phyloP scores from a whole-genome alignment of 1,284 basidiomycete species.

The Leucoagaricus sp. region DNA sequence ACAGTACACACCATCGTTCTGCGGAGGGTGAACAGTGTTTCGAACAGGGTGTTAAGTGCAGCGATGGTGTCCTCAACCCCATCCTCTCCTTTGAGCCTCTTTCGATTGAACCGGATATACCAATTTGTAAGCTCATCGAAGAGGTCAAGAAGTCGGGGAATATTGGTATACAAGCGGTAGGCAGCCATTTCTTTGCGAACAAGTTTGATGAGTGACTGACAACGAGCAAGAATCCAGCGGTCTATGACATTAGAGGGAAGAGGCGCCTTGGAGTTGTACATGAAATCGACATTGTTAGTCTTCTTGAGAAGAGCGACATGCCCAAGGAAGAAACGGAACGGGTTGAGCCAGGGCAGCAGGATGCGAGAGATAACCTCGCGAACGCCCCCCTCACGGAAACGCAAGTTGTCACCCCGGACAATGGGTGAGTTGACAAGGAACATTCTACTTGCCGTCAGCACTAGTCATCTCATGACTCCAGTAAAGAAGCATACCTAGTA shows the following conservation, averaged over 20 bases:
- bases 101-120: conserved; percentile 99
- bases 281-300: conserved; percentile 79
- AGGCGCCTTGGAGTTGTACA: conserved; percentile 86
- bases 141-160: conserved; percentile 90
- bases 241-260: conserved; percentile 96
- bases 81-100: conserved; percentile 94
- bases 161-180: conserved; percentile 98
- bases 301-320: conserved; percentile 91
- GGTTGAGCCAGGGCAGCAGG: conserved; percentile 98
- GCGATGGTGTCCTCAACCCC: conserved; percentile 86
- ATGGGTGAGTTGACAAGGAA: conserved; percentile 99
- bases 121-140: conserved; percentile 98
- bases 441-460: conserved; percentile 54
- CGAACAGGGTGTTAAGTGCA: conserved; percentile 96
- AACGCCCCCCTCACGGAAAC: conserved; percentile 98
- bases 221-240: conserved; percentile 95
- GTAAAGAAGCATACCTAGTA: conserved; percentile 61
- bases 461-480: background rate
- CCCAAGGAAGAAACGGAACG: conserved; percentile 99
- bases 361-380: conserved; percentile 95
- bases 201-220: conserved; percentile 93
- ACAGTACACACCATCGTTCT: conserved; percentile 80
- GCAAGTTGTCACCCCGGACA: conserved; percentile 95
- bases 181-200: conserved; percentile 96
- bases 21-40: conserved; percentile 92